A percentile compares a stretch with the other conserved stretches of the same genome.
Conservation (phyloP, 345 rosid species). For the Psidium friedrichsthalianum region DNA sequence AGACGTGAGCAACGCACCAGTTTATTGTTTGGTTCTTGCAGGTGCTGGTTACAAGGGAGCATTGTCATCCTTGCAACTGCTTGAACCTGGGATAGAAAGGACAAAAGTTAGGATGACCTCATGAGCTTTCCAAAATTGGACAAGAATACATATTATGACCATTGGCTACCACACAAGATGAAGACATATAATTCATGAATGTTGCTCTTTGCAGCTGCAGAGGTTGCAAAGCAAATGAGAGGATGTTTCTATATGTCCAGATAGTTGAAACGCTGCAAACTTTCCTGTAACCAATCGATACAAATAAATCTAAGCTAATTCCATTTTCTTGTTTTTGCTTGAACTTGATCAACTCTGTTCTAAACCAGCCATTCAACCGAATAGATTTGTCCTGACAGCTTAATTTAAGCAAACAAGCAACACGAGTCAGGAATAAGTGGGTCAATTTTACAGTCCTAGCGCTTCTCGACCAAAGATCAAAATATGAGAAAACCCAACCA, state of each 20-base stretch:
- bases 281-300: background rate
- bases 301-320: background rate
- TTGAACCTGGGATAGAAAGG: slow-evolving; percentile 13
- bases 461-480: background rate
- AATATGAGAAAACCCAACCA: background rate
- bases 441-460: background rate
- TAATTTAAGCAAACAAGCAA: background rate
- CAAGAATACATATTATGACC: background rate
- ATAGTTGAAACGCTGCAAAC: background rate
- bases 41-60: slow-evolving; percentile 8
- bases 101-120: background rate
- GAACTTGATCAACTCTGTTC: background rate
- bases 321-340: background rate
- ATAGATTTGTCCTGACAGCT: background rate
- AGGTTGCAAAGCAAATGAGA: background rate
- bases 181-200: background rate
- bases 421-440: background rate
- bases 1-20: background rate
- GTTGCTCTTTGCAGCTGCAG: background rate
- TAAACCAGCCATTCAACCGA: background rate
- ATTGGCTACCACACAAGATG: background rate
- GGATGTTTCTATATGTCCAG: background rate
- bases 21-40: slow-evolving; percentile 15
- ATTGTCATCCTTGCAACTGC: slow-evolving; percentile 16
- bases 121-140: background rate